Evolutionary conservation across 768 basidiomycete species (phyloP), one percentile per base, ranked within the genome.

Genomic region (Agaricus subrufescens): DNA sequence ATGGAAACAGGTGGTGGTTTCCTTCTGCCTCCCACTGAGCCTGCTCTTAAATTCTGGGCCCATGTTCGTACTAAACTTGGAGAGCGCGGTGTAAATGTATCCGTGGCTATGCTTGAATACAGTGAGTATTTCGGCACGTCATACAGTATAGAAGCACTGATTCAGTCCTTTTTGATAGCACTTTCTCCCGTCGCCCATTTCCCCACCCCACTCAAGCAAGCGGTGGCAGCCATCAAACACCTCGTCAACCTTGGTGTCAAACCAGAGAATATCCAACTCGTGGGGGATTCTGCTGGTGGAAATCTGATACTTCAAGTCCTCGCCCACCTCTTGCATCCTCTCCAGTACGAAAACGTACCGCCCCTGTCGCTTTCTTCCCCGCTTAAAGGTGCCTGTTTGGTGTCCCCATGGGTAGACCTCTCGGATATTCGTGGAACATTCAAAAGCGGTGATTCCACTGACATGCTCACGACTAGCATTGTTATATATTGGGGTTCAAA

Each of bases 211-310:
- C 65, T 73, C 49, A 64, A 66, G 27, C 68, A 72, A 51, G 58
- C 63, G 4, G 59, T 63, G 0, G 51, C 60, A 5, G 69, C 66
- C 25, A 62, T 73, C 39, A 61, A 68, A 15, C 65, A 66, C 57
- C 63, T 74, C 9, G 42, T 69, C 25, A 58, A 60, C 12, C 56
- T 67, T 3, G 72, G 71, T 26, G 65, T 69, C 50, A 52, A 64
- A 38, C 69, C 70, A 1, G 63, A 68, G 46, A 69, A 72, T 56
- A 66, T 74, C 31, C 64, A 67, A 26, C 56, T 74, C 37, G 60
- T 62, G 2, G 71, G 73, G 4, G 73, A 74, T 56, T 74, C 73
- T 1, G 71, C 73, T 1, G 73, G 73, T n/a, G 73, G 58, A n/a
- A 67, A 67, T 40, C 61, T 73, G 40, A 57, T 67, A 30, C 53